Conservation (phyloP, 768 basidiomycete species). For the Inosperma sp. region DNA sequence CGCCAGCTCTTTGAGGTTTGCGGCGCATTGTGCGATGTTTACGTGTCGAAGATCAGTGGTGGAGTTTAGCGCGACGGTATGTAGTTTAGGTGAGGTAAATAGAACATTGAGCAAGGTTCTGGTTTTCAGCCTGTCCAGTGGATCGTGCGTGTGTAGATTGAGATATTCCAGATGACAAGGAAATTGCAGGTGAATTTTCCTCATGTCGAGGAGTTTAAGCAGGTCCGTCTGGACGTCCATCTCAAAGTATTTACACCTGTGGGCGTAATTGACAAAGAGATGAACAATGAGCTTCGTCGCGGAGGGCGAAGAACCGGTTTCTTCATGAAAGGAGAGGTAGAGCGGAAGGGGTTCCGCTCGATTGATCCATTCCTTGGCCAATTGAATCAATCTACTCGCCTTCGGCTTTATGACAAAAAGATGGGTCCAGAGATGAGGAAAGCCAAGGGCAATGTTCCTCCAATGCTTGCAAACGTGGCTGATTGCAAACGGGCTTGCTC, state of each 20-base stretch:
- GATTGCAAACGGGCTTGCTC: not conserved
- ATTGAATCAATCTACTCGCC: not conserved
- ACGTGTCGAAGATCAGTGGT: not conserved
- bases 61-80: not conserved
- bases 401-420: not conserved
- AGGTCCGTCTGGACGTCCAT: not conserved
- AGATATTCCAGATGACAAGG: not conserved
- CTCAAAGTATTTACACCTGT: not conserved
- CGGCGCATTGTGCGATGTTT: not conserved
- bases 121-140: not conserved
- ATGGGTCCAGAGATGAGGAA: not conserved
- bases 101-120: not conserved
- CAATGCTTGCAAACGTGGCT: not conserved
- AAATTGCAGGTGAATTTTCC: not conserved
- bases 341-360: not conserved
- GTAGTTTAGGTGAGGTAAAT: not conserved
- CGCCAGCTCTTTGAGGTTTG: not conserved
- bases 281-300: not conserved
- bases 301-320: not conserved
- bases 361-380: not conserved
- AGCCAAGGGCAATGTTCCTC: not conserved
- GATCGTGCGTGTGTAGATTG: not conserved
- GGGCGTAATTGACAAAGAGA: not conserved
- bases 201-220: not conserved
- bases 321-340: not conserved